These are phyloP conservation scores for Pilaira anomala DNA, from an alignment of 192 early-diverging fungal genomes.

Conservation along the genomic window DNA sequence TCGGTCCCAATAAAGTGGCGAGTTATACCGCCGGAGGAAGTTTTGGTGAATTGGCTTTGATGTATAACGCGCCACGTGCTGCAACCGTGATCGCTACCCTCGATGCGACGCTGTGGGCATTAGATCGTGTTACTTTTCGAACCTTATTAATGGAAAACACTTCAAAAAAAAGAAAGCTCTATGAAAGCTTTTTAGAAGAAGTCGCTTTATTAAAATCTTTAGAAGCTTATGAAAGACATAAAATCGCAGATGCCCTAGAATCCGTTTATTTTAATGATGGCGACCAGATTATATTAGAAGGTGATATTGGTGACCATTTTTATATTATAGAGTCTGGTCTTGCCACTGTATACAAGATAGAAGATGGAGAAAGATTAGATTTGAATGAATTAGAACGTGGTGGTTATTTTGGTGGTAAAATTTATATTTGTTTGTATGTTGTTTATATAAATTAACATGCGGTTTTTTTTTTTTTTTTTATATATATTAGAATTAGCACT, in stretches of 20 bases:
- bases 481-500: slow-evolving; percentile 82
- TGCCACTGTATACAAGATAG: slow-evolving; percentile 76
- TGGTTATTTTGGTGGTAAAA: slow-evolving; percentile 92
- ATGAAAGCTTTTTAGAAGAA: slow-evolving; percentile 94
- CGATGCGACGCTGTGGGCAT: slow-evolving; percentile 87
- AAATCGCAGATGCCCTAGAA: slow-evolving; percentile 97
- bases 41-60: slow-evolving; percentile 98
- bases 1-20: slow-evolving; percentile 67
- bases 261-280: slow-evolving; percentile 83
- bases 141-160: slow-evolving; percentile 98
- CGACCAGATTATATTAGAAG: slow-evolving; percentile 84
- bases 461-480: slow-evolving; percentile 2
- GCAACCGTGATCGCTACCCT: slow-evolving; percentile 90
- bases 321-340: slow-evolving; percentile 93
- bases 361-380: slow-evolving; percentile 73
- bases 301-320: slow-evolving; percentile 91
- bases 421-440: slow-evolving; percentile 7
- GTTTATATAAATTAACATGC: neutral
- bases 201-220: slow-evolving; percentile 84
- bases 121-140: slow-evolving; percentile 97
- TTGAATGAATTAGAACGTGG: slow-evolving; percentile 74
- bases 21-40: slow-evolving; percentile 80
- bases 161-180: slow-evolving; percentile 89
- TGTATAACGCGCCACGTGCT: slow-evolving; percentile 98
- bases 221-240: slow-evolving; percentile 96